Percentiles rank a stretch among this genome's conserved stretches.
Conservation (phyloP, 108 stramenopile species). For the Skeletonema grethae region DNA sequence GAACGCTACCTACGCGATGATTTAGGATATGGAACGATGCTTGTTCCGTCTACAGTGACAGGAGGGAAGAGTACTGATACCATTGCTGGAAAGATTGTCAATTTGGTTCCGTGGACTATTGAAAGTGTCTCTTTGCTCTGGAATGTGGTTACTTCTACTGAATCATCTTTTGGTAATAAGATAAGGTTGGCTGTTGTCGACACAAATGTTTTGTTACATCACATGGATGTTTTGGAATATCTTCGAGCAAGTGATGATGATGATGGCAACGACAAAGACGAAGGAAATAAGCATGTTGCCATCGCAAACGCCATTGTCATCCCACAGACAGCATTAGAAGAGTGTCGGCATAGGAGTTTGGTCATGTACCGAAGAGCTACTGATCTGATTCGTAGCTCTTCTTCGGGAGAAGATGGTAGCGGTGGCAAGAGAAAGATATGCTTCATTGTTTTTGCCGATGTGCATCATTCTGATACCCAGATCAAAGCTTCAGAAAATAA, state of each 20-base stretch:
- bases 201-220: conserved; percentile 86
- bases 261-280: background rate
- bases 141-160: conserved; percentile 18
- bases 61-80: conserved; percentile 21
- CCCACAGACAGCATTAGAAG: conserved; percentile 79
- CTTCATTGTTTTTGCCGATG: conserved; percentile 81
- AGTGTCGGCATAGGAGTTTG: conserved; percentile 73
- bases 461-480: conserved; percentile 77
- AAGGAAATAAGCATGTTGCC: conserved; percentile 20
- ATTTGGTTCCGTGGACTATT: conserved; percentile 62
- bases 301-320: conserved; percentile 81
- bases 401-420: conserved; percentile 28
- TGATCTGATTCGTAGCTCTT: conserved; percentile 60
- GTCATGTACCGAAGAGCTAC: conserved; percentile 77
- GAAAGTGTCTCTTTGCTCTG: conserved; percentile 46
- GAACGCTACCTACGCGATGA: conserved; percentile 88
- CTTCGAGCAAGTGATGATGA: conserved; percentile 19
- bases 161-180: conserved; percentile 11
- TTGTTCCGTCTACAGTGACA: conserved; percentile 36
- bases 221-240: conserved; percentile 84
- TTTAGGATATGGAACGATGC: conserved; percentile 72
- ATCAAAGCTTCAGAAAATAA: conserved; percentile 20
- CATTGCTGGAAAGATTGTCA: conserved; percentile 54
- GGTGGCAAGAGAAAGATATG: conserved; percentile 30
- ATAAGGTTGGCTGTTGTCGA: conserved; percentile 67